Base-by-base conservation (phyloP, 345 rosid genomes). In the Populus simonii region DNA sequence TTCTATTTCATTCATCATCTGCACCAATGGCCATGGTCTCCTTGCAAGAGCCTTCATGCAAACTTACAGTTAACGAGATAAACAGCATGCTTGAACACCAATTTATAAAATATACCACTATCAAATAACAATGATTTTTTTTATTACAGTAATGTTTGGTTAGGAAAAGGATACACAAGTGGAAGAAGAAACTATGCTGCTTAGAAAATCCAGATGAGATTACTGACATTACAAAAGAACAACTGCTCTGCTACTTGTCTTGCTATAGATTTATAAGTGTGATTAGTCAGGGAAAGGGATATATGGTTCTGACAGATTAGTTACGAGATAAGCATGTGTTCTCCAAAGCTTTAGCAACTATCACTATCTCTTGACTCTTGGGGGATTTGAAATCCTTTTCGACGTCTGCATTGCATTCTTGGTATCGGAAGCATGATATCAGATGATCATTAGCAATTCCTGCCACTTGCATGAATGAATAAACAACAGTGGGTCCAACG, bases 401-500 rank as follows among this genome's bases (percentile, higher is more conserved):
- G 72, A 59, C 41, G 66, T 75, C 76, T 9, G 70, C 82, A 76
- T 68, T 78, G 80, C 92, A 89, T 72, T 89, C 92, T 36, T 84
- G 89, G 87, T 84, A 90, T 85, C 97, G 87, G 87, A 87, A 91
- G 84, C 98, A 94, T 43, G 86, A 66, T 72, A 83, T 49, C 63
- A 93, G 92, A 85, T 94, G 99, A 77, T 94, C 98, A 22, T 93
- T 93, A 39, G 89, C 92, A 49, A 93, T 86, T 9, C 98, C 97
- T 22, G 90, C 83, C 29, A 81, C 96, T 80, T 95, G 98, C 94
- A 93, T 87, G 92, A 93, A 95, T 0, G 98, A 93, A 70, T 95
- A 93, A 15, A 95, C 74, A 35, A 91, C 90, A 1, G 94, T 90
- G 1, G 99, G 98, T 22, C 99, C 99, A n/a, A 95, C 96, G 11